These are phyloP conservation scores for Amaranthus cruentus DNA, from an alignment of 148 eudicot species.

Conservation along the genomic window DNA sequence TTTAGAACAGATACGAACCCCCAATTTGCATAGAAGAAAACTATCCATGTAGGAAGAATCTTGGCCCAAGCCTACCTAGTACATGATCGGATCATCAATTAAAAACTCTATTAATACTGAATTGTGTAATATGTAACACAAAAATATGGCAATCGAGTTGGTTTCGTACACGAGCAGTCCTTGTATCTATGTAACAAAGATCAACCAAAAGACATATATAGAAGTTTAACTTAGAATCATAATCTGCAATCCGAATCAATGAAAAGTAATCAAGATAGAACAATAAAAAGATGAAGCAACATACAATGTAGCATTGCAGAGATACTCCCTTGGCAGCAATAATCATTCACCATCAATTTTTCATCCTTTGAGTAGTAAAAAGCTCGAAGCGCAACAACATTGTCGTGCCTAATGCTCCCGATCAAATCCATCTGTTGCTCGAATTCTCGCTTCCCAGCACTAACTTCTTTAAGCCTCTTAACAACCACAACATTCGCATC, in stretches of 20 bases:
- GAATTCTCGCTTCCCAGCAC: slow-evolving; percentile 75
- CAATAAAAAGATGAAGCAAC: slow-evolving; percentile 16
- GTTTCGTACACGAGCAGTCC: too few relatives aligned
- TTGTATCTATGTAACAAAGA: too few relatives aligned
- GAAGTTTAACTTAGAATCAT: background rate
- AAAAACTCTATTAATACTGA: too few relatives aligned
- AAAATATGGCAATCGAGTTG: too few relatives aligned
- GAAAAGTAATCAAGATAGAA: background rate
- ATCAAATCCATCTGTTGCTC: slow-evolving; percentile 90
- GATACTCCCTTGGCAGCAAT: slow-evolving; percentile 63
- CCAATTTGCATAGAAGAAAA: background rate
- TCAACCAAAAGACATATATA: background rate
- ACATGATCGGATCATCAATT: too few relatives aligned
- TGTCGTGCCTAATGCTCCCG: slow-evolving; percentile 79
- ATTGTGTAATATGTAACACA: too few relatives aligned
- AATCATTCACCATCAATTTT: slow-evolving; percentile 83
- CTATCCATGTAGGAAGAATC: too few relatives aligned
- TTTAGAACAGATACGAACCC: background rate
- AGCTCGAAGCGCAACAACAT: slow-evolving; percentile 77
- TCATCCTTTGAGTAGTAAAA: slow-evolving; percentile 93
- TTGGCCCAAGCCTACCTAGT: too few relatives aligned
- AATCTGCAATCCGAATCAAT: background rate
- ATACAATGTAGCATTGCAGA: slow-evolving; percentile 79
- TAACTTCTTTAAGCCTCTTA: slow-evolving; percentile 86
- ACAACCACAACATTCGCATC: slow-evolving; percentile 79